A percentile compares a stretch with the other conserved stretches of the same genome.
These are phyloP conservation scores for Podosphaera aphanis DNA, from an alignment of 2,329 filamentous ascomycete genomes.

Conservation along the genomic window DNA sequence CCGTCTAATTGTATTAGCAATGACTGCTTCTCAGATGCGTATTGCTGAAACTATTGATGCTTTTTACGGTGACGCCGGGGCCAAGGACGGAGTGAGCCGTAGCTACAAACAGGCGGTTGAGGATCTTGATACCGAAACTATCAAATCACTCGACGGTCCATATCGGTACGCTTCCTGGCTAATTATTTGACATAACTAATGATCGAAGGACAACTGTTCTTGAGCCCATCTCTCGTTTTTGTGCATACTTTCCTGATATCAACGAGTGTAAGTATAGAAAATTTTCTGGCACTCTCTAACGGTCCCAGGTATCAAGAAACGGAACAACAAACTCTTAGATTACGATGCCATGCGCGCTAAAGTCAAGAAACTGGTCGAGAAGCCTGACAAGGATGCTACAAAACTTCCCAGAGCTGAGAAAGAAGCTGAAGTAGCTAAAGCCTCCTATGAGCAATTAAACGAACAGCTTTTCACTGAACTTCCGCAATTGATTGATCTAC, in stretches of 20 bases:
- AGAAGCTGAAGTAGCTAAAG: slow-evolving; percentile 83
- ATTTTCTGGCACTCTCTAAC: slow-evolving; percentile 6
- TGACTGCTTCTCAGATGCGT: slow-evolving; percentile 98
- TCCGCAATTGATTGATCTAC: slow-evolving; percentile 85
- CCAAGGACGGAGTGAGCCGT: slow-evolving; percentile 79
- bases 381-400: slow-evolving; percentile 93
- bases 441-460: slow-evolving; percentile 88
- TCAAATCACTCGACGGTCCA: slow-evolving; percentile 90
- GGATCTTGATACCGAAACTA: slow-evolving; percentile 90
- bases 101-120: slow-evolving; percentile 98
- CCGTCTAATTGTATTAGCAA: slow-evolving; percentile 31
- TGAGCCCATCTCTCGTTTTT: slow-evolving; percentile 87
- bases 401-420: slow-evolving; percentile 92
- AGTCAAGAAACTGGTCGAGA: slow-evolving; percentile 91
- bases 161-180: slow-evolving; percentile 37
- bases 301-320: slow-evolving; percentile 71
- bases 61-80: slow-evolving; percentile 91
- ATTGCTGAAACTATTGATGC: slow-evolving; percentile 98
- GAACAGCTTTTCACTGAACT: slow-evolving; percentile 84
- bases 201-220: slow-evolving; percentile 56
- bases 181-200: slow-evolving; percentile 5
- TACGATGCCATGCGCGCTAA: slow-evolving; percentile 90
- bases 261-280: slow-evolving; percentile 54
- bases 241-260: slow-evolving; percentile 94
- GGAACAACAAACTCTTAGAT: slow-evolving; percentile 92